A percentile compares a stretch with the other conserved stretches of the same genome.
Conservation (phyloP, 2,329 filamentous ascomycete species). For the Hypoxylon sp. region DNA sequence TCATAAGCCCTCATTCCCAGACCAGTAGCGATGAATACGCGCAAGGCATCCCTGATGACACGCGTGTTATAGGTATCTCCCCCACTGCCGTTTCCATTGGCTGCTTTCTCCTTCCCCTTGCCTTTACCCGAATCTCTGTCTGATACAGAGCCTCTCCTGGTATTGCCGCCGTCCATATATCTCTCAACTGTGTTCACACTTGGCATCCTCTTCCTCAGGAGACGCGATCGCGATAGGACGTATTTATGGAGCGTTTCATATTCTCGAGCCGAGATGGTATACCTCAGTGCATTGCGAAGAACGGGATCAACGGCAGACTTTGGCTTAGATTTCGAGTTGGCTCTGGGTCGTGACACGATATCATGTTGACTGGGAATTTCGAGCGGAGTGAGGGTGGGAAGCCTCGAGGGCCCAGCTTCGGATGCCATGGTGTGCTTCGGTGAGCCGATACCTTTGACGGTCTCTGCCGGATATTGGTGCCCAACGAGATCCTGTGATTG, state of each 20-base stretch:
- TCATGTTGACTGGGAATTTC: conserved; percentile 45
- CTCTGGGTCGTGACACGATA: conserved; percentile 42
- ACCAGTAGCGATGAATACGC: conserved; percentile 77
- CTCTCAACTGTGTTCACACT: conserved; percentile 69
- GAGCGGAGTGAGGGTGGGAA: conserved; percentile 43
- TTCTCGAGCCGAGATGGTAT: conserved; percentile 87
- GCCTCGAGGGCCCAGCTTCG: conserved; percentile 42
- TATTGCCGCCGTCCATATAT: conserved; percentile 63
- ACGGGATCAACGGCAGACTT: conserved; percentile 72
- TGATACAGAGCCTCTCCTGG: conserved; percentile 38
- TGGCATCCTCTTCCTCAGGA: conserved; percentile 69
- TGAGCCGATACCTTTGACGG: background rate
- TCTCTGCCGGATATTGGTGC: conserved; percentile 23
- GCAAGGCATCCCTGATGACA: conserved; percentile 77
- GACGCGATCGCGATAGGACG: conserved; percentile 79
- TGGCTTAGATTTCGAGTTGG: conserved; percentile 45
- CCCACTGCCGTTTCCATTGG: conserved; percentile 49
- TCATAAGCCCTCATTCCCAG: conserved; percentile 75
- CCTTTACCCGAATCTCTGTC: conserved; percentile 52
- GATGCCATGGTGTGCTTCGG: conserved; percentile 43
- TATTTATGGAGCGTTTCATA: conserved; percentile 89
- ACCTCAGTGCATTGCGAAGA: conserved; percentile 86
- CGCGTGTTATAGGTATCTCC: conserved; percentile 78
- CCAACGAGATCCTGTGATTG: conserved; percentile 14
- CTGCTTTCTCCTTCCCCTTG: conserved; percentile 51